Base-by-base conservation (phyloP, 495 filamentous ascomycete species). In the Aspergillus ellipticus region DNA sequence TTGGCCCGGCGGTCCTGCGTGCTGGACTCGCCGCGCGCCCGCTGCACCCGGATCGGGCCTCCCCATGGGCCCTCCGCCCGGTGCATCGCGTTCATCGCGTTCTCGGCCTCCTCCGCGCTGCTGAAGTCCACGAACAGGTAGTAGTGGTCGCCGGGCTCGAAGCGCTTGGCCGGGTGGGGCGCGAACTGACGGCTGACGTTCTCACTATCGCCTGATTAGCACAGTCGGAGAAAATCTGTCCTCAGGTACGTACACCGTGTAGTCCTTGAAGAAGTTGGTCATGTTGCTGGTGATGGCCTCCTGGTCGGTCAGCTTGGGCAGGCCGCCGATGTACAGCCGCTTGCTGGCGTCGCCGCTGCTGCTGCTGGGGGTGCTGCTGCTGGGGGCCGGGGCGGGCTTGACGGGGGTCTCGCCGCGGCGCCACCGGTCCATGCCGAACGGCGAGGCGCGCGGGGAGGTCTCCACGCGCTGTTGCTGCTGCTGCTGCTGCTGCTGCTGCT, bases 121-220 rank as follows among this genome's bases (percentile, higher is more conserved):
- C 66, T 63, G 49, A 89, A 79, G 63, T 89, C 86, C 17, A 89
- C 82, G 61, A 88, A 89, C 58, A 83, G 79, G 70, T 85, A 87
- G 69, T 89, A 81, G 62, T 86, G 79, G 58, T 84, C 77, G 54
- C 82, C 83, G 0, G 78, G 70, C 37, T 76, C 74, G 24, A 75
- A 69, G 33, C 72, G 67, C 50, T 78, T 77, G 15, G 79, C 76
- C 2, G 76, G 73, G 60, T 84, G 82, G 15, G 82, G 81, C 13
- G 78, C 70, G 57, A 87, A 80, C 41, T 85, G 71, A 70, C 88
- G 87, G 77, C 82, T 85, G 45, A 88, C 77, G 20, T 81, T 77
- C 59, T 83, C 74, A 49, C 65, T 71, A 57, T 54, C n/a, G 24
- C 33, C 31, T 41, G 10, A 16, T n/a, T n/a, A n/a, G n/a, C n/a